phyloP scores from a whole-genome alignment of 75 land plant genomes.

The Sequoiadendron giganteum region DNA sequence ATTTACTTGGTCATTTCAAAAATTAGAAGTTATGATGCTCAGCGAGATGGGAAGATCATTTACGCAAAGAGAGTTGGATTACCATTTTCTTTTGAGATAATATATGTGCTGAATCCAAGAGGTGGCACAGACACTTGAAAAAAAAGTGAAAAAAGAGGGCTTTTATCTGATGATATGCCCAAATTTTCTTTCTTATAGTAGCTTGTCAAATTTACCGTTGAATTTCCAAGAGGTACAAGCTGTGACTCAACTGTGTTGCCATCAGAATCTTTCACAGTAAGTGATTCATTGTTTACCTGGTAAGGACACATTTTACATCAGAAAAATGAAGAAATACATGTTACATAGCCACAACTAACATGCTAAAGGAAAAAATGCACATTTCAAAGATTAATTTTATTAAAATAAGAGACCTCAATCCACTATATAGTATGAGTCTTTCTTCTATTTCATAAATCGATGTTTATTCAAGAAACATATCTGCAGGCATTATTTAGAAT shows the following conservation, averaged over 20 bases:
- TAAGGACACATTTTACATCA: background rate
- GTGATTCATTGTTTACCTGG: conserved; percentile 20
- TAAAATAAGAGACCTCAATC: background rate
- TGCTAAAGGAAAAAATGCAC: background rate
- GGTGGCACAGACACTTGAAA: conserved; percentile 76
- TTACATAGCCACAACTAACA: background rate
- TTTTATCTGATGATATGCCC: conserved; percentile 26
- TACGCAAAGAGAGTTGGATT: background rate
- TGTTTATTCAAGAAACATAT: background rate
- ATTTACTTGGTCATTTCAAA: background rate
- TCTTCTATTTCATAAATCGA: background rate
- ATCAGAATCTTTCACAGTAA: conserved; percentile 38
- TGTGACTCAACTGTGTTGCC: conserved; percentile 53
- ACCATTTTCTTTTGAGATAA: conserved; percentile 25
- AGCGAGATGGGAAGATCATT: background rate
- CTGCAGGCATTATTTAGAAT: background rate
- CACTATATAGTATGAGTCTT: background rate
- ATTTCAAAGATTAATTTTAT: background rate
- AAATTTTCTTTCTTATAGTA: conserved; percentile 49
- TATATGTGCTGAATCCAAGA: conserved; percentile 72
- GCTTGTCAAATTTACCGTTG: conserved; percentile 18
- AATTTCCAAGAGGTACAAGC: conserved; percentile 35
- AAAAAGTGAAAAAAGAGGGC: conserved; percentile 56
- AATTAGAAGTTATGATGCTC: background rate
- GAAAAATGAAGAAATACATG: background rate